These are phyloP conservation scores for Lachnellula subtilissima DNA, from an alignment of 2,329 filamentous ascomycete genomes.

Conservation along the genomic window DNA sequence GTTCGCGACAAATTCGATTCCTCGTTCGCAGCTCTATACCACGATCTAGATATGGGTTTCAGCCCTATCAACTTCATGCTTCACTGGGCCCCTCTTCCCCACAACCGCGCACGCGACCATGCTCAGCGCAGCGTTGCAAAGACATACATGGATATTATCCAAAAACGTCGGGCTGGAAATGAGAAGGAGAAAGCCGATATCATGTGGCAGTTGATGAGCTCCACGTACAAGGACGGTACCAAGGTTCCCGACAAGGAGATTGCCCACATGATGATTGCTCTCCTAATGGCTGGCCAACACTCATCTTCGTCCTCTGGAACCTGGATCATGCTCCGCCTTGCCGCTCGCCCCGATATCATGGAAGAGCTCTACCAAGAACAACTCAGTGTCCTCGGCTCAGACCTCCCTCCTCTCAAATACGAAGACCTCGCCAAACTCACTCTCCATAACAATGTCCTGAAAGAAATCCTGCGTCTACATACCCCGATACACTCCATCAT, in stretches of 20 bases:
- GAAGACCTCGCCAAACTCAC: constrained; percentile 75
- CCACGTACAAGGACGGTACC: constrained; percentile 76
- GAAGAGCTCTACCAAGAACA: constrained; percentile 85
- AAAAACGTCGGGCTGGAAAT: constrained; percentile 52
- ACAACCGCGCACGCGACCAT: constrained; percentile 75
- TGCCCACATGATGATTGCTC: constrained; percentile 89
- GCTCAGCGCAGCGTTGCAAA: constrained; percentile 77
- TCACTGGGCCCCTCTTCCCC: constrained; percentile 83
- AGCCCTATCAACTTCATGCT: constrained; percentile 86
- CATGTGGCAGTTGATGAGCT: constrained; percentile 86
- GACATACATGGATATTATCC: constrained; percentile 78
- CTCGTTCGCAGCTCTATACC: constrained; percentile 75
- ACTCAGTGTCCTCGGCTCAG: constrained; percentile 63
- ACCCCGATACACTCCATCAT: constrained; percentile 94
- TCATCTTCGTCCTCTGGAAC: constrained; percentile 78
- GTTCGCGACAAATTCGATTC: constrained; percentile 77
- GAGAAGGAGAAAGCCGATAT: constrained; percentile 63
- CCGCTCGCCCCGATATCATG: constrained; percentile 68
- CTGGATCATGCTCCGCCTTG: constrained; percentile 81
- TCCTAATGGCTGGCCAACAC: constrained; percentile 89
- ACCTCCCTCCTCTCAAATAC: constrained; percentile 70
- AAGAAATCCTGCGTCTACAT: constrained; percentile 87
- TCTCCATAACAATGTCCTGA: constrained; percentile 78
- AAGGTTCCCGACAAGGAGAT: constrained; percentile 78
- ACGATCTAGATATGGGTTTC: constrained; percentile 88